Evolutionary conservation across 1,284 basidiomycete genomes (phyloP), one percentile per base, ranked within the genome.

Genomic region (Sanghuangporus baumii): DNA sequence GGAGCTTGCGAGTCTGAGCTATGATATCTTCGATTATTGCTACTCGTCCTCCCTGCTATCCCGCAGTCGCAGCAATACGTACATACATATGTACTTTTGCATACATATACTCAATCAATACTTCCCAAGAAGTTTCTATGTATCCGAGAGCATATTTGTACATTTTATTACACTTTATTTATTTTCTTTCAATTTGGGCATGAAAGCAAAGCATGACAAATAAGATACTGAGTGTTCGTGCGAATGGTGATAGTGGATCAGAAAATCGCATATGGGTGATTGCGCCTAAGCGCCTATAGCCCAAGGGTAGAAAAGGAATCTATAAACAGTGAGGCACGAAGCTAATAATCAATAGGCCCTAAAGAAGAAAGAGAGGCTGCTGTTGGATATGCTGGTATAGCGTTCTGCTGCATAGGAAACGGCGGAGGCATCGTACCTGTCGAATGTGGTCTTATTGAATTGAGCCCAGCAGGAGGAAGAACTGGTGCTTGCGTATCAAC

Each of bases 1-100:
- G 66, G 67, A 52, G 65, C 72, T 38, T 74, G 72, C 60, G 66
- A 67, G n/a, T 56, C 52, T 14, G 55, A 41, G 18, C 60, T 61
- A 31, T 57, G 8, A 57, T 34, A 38, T 26, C 31, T 12, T 56
- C 16, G 20, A 26, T 61, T 31, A 31, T 31, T 31, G 26, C 26
- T 31, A 31, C 26, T 31, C 26, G 26, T 31, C 26, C 26, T 20
- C 36, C 52, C 52, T n/a, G 12, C 36, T 31, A 54, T 31, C 26
- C 3, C 26, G 26, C 26, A 31, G 3, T 31, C 26, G 1, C 14
- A 16, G 3, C 7, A 37, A 18, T 31, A 47, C 31, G 41, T 55
- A 60, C 3, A 7, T 26, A 14, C 31, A 31, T 52, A 59, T 46
- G 36, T 46, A 41, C n/a, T 41, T 50, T 11, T 47, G 18, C 38